A percentile compares a stretch with the other conserved stretches of the same genome.
These are phyloP conservation scores for Oryza rufipogon DNA, from an alignment of 176 grass and related monocot species.

Conservation along the genomic window DNA sequence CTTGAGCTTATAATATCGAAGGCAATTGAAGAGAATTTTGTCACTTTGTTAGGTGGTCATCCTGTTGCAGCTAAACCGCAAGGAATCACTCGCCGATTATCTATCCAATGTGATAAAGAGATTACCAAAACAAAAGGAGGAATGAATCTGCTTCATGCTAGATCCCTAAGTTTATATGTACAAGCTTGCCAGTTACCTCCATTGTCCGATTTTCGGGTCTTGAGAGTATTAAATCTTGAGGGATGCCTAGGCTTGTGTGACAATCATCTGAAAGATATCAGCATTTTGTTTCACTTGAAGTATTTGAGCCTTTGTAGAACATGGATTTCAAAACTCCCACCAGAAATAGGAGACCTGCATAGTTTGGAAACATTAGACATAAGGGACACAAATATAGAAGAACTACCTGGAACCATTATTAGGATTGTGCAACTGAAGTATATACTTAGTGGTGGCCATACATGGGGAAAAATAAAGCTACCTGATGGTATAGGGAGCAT, in stretches of 20 bases:
- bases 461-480: constrained; percentile 46
- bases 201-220: not conserved
- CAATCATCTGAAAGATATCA: not conserved
- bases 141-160: not conserved
- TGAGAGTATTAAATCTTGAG: not conserved
- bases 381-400: not conserved
- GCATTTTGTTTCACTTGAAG: not conserved
- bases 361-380: not conserved
- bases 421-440: not conserved
- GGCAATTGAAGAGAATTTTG: not conserved
- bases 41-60: not conserved
- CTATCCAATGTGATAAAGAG: not conserved
- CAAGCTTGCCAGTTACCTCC: not conserved
- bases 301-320: not conserved
- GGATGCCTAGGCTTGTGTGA: not conserved
- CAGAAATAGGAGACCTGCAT: not conserved
- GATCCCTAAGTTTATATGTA: not conserved
- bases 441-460: constrained; percentile 37
- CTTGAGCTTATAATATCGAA: no score
- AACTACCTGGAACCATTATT: not conserved
- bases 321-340: not conserved
- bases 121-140: not conserved
- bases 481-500: constrained; percentile 32
- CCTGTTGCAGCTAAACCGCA: not conserved
- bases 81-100: not conserved